These are phyloP conservation scores for Teunomyces tritomae DNA, from an alignment of 805 yeast species.

Conservation along the genomic window DNA sequence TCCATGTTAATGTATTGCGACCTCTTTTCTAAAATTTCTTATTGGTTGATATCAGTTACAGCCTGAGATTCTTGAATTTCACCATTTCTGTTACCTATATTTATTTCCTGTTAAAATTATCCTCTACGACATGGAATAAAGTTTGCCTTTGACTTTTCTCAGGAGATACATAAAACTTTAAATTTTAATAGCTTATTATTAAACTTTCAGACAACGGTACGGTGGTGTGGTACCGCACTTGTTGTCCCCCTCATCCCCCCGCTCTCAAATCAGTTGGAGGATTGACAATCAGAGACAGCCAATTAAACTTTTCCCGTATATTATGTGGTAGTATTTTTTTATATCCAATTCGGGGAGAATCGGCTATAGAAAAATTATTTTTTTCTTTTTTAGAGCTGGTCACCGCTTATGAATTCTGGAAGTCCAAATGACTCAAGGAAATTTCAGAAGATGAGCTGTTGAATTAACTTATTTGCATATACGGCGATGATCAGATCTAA, in stretches of 20 bases:
- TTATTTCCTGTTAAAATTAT: background rate
- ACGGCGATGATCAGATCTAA: background rate
- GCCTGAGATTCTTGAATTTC: background rate
- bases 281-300: background rate
- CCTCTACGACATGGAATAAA: background rate
- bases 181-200: background rate
- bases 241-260: background rate
- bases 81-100: background rate
- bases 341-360: background rate
- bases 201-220: background rate
- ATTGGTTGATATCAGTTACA: background rate
- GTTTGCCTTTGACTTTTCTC: background rate
- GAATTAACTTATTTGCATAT: background rate
- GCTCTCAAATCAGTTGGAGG: background rate
- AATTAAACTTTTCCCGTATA: background rate
- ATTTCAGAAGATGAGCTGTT: background rate
- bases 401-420: background rate
- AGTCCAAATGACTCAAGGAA: background rate
- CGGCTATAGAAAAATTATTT: background rate
- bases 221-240: slow-evolving; percentile 2
- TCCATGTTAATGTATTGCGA: background rate
- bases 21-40: background rate
- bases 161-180: slow-evolving; percentile 1
- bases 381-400: background rate
- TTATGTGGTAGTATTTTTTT: background rate